These are phyloP conservation scores for Plantago coronopus DNA, from an alignment of 305 asterid genomes.

Conservation along the genomic window DNA sequence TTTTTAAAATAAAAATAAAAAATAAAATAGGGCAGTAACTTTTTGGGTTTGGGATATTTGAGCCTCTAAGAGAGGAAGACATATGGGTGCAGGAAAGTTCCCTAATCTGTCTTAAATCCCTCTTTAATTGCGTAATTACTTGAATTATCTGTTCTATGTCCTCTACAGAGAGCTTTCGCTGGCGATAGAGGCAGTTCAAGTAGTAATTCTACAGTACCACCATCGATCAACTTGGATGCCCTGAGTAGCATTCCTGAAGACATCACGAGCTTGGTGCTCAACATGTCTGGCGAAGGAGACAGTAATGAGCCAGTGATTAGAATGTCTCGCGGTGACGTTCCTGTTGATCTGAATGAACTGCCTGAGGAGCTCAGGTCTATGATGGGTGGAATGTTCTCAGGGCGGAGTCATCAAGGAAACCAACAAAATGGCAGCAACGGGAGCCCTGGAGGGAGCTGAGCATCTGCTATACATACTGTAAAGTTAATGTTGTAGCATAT, in stretches of 20 bases:
- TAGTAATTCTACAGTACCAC: slow-evolving; percentile 31
- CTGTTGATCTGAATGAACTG: slow-evolving; percentile 39
- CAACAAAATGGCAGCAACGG: slow-evolving; percentile 39
- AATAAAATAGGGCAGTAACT: too few species aligned
- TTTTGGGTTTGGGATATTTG: too few species aligned
- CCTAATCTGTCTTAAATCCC: not conserved
- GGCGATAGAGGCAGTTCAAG: slow-evolving; percentile 33
- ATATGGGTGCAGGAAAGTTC: too few species aligned
- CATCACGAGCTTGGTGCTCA: slow-evolving; percentile 44
- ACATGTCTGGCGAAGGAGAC: slow-evolving; percentile 33
- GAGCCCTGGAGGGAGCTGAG: slow-evolving; percentile 43
- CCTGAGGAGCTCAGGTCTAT: slow-evolving; percentile 69
- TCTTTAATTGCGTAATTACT: slow-evolving; percentile 6
- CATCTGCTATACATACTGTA: not conserved
- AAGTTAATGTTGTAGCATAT: slow-evolving; percentile 13
- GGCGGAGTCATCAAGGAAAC: slow-evolving; percentile 36
- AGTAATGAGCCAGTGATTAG: slow-evolving; percentile 36
- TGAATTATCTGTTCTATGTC: not conserved
- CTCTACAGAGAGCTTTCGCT: slow-evolving; percentile 44
- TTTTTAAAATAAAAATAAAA: too few species aligned
- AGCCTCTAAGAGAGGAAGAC: too few species aligned
- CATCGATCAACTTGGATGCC: slow-evolving; percentile 38
- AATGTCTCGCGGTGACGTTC: slow-evolving; percentile 36
- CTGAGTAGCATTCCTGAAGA: slow-evolving; percentile 30
- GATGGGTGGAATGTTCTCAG: slow-evolving; percentile 78